These are phyloP conservation scores for Candida fluviatilis DNA, from an alignment of 805 yeast genomes.

Conservation along the genomic window DNA sequence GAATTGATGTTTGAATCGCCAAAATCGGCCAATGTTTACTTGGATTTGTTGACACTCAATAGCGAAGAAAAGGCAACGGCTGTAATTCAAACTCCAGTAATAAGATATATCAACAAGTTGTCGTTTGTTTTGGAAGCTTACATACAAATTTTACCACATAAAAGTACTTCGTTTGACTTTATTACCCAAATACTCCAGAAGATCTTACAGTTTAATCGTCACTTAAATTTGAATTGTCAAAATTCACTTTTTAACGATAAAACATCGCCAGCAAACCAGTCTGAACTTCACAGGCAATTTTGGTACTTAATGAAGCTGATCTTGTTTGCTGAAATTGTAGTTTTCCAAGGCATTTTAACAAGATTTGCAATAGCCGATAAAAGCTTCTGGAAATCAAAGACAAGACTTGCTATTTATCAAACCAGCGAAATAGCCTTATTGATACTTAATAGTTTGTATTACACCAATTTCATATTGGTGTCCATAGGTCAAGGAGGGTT, in stretches of 20 bases:
- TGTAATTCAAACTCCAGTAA: constrained; percentile 33
- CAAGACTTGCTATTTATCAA: background rate
- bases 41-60: constrained; percentile 12
- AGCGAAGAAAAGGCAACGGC: constrained; percentile 10
- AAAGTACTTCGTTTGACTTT: constrained; percentile 13
- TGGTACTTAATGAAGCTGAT: constrained; percentile 40
- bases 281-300: constrained; percentile 15
- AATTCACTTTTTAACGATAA: constrained; percentile 12
- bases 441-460: constrained; percentile 39
- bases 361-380: constrained; percentile 21
- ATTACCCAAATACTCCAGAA: constrained; percentile 15
- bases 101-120: constrained; percentile 46
- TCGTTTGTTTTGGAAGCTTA: constrained; percentile 42
- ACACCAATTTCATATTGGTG: constrained; percentile 44
- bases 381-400: background rate
- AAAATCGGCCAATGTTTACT: constrained; percentile 11
- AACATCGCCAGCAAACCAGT: constrained; percentile 8
- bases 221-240: constrained; percentile 12
- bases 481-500: constrained; percentile 63
- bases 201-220: constrained; percentile 27
- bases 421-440: constrained; percentile 22
- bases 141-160: constrained; percentile 14
- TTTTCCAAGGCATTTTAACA: constrained; percentile 47
- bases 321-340: constrained; percentile 45
- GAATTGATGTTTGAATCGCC: constrained; percentile 18